These are phyloP conservation scores for Acmispon strigosus DNA, from an alignment of 306 rosid species.

Conservation along the genomic window DNA sequence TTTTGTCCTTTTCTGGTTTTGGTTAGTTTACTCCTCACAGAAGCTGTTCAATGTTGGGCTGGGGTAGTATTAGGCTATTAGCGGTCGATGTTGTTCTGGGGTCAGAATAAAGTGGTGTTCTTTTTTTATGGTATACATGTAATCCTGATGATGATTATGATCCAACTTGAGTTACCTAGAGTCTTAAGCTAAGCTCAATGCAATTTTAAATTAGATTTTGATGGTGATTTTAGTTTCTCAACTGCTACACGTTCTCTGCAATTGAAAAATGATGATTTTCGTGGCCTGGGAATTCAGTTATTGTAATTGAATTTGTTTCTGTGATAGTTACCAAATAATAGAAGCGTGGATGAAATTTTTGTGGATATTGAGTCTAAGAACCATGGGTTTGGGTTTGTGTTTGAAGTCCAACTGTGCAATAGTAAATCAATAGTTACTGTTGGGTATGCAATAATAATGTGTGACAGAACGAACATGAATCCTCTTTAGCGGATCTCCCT, in stretches of 20 bases:
- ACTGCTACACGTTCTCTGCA: neutral
- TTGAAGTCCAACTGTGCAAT: neutral
- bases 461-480: neutral
- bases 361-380: neutral
- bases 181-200: no score
- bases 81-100: no score
- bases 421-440: neutral
- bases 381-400: slow-evolving; percentile 9
- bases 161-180: neutral
- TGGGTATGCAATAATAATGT: slow-evolving; percentile 9
- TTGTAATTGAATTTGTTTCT: neutral
- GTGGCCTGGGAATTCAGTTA: neutral
- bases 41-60: neutral
- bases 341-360: neutral
- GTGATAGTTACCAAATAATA: slow-evolving; percentile 5
- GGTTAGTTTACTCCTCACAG: neutral
- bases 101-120: no score
- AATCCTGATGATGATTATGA: slow-evolving; percentile 1
- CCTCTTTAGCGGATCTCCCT: no score
- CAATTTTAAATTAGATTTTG: neutral
- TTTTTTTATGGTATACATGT: no score
- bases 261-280: neutral
- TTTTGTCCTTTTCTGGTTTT: neutral
- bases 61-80: no score
- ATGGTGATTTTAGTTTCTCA: neutral